A percentile compares a stretch with the other conserved stretches of the same genome.
Evolutionary conservation across 2,329 filamentous ascomycete species (phyloP).

Genomic region (Trichoderma gracile): DNA sequence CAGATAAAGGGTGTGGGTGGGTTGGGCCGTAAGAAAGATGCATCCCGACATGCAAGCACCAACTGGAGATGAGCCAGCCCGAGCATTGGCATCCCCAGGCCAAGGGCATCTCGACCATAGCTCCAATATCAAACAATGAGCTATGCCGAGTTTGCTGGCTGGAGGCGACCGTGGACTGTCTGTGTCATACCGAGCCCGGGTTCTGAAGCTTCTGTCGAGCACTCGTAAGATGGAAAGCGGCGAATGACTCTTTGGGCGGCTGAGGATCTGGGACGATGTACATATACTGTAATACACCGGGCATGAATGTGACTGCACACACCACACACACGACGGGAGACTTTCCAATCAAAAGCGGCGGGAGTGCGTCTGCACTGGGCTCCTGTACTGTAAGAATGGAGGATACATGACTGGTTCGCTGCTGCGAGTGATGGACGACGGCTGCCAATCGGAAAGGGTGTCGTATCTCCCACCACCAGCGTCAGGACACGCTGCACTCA

Average conservation of each 20-base stretch:
- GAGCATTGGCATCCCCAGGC: background rate
- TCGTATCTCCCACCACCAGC: no score
- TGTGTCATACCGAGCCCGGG: background rate
- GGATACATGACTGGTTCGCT: background rate
- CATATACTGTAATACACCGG: no score
- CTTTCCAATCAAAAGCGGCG: no score
- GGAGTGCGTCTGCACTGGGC: background rate
- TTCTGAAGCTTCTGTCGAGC: background rate
- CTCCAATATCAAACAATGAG: background rate
- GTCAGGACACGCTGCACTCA: no score
- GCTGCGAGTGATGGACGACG: background rate
- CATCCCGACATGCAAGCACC: no score
- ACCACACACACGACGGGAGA: no score
- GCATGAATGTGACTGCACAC: no score
- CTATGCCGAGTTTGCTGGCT: background rate
- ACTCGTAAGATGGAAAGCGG: background rate
- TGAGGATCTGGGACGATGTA: no score
- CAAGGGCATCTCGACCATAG: background rate
- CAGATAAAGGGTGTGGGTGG: slow-evolving; percentile 19
- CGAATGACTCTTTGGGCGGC: background rate
- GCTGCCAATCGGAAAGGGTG: background rate
- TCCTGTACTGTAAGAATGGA: background rate
- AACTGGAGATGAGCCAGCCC: background rate
- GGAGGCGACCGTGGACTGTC: background rate
- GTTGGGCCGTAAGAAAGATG: slow-evolving; percentile 1